Conservation (phyloP, 495 filamentous ascomycete genomes). For the Penicillium samsonianum region DNA sequence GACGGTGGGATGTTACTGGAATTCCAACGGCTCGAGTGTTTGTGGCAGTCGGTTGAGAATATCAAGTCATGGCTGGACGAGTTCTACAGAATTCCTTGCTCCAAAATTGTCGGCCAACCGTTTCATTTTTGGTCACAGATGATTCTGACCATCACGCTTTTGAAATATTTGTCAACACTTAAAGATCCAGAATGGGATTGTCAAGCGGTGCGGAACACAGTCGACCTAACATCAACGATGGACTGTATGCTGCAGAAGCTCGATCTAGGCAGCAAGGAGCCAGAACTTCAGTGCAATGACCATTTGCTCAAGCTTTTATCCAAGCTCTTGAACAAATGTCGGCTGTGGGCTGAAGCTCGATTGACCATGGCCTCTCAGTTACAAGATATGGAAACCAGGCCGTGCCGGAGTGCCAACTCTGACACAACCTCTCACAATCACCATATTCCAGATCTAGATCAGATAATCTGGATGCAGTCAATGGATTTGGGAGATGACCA, state of each 20-base stretch:
- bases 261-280: conserved; percentile 28
- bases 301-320: conserved; percentile 30
- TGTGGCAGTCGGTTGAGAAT: conserved; percentile 37
- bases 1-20: conserved; percentile 17
- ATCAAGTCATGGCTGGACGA: conserved; percentile 38
- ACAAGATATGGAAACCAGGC: background rate
- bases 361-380: conserved; percentile 16
- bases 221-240: conserved; percentile 33
- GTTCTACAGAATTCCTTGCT: conserved; percentile 33
- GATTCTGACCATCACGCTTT: conserved; percentile 33
- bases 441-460: conserved; percentile 28
- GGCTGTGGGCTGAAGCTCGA: conserved; percentile 23
- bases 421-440: conserved; percentile 8
- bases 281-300: conserved; percentile 28
- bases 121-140: conserved; percentile 44
- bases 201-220: conserved; percentile 34
- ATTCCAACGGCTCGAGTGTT: conserved; percentile 37
- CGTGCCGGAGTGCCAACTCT: conserved; percentile 1
- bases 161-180: conserved; percentile 43
- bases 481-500: conserved; percentile 35
- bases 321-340: conserved; percentile 29
- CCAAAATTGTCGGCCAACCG: conserved; percentile 27
- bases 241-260: conserved; percentile 31
- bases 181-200: conserved; percentile 45
- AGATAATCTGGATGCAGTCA: conserved; percentile 32